Evolutionary conservation across 2,329 filamentous ascomycete species (phyloP), one percentile per base, ranked within the genome.

Genomic region (Lasiodiplodia citricola): DNA sequence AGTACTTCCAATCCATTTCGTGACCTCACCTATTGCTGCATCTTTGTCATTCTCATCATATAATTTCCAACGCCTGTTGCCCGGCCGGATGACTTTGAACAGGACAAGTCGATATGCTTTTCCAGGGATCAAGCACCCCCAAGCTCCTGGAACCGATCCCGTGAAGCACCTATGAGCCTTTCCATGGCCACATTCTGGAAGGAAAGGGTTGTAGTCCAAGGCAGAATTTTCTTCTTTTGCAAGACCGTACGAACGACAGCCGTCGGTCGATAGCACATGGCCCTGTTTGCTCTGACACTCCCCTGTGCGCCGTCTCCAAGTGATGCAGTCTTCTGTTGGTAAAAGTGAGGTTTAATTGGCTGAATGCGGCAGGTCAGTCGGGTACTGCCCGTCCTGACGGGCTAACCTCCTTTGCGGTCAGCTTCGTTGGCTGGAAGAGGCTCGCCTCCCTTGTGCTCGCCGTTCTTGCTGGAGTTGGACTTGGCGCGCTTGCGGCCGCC

Each of bases 391-490:
- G n/a, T n/a, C 4, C 11, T 8, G 21, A 18, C 25, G 55, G 23
- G 25, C 54, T 69, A 82, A 25, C 83, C 83, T 14, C 83, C 83
- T 70, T 85, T 85, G 44, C 83, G 77, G 64, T 84, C 83, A 41
- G 78, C 77, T 56, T 80, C 78, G 71, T 83, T 83, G 1, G 74
- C 76, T 18, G 83, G 82, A 64, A 83, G 69, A 4, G 80, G 76
- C 72, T 85, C 81, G 8, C 82, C 80, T 18, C 73, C 68, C 14
- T 69, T 66, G 13, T 57, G 51, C 64, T 70, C 69, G 23, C 69
- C 69, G 73, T 76, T 67, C 74, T 73, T 73, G 71, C 70, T 68
- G 18, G 72, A 67, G 71, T 76, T 65, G 25, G 75, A 75, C 68
- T 80, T 79, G 67, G 70, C 77, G 73, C 78, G 79, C 71, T 75